phyloP scores from a whole-genome alignment of 2,329 filamentous ascomycete species.

The Sporothrix protearum region DNA sequence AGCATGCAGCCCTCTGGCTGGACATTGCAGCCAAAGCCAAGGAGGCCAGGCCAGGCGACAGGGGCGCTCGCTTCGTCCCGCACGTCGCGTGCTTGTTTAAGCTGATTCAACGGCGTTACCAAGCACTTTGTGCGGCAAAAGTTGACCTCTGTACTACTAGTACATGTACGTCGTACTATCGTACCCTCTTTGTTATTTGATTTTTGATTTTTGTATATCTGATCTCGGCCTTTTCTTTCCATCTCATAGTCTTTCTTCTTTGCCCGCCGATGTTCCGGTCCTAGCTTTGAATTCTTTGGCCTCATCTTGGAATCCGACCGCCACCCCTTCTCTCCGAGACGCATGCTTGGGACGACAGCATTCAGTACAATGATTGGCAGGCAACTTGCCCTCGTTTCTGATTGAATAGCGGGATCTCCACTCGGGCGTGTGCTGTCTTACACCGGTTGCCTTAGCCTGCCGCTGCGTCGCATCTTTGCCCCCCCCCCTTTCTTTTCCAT shows the following conservation, averaged over 20 bases:
- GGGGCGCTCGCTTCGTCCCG: conserved; percentile 10
- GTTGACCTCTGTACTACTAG: neutral
- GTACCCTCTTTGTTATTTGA: neutral
- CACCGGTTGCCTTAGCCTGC: conserved; percentile 22
- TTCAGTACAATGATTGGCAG: conserved; percentile 23
- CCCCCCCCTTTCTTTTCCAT: neutral
- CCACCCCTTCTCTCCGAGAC: neutral
- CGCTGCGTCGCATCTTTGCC: conserved; percentile 4
- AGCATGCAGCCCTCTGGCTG: neutral
- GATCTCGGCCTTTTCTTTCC: neutral
- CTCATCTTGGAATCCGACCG: neutral
- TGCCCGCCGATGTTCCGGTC: neutral
- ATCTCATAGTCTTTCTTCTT: neutral
- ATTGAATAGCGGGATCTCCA: conserved; percentile 10
- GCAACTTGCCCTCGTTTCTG: conserved; percentile 22
- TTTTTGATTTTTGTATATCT: neutral
- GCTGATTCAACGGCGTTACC: neutral
- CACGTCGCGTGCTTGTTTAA: conserved; percentile 10
- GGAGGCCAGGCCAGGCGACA: neutral
- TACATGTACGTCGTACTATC: neutral
- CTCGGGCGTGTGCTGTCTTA: conserved; percentile 16
- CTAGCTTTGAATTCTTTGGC: neutral
- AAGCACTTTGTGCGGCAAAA: neutral
- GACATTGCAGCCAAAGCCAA: neutral
- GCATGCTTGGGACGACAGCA: conserved; percentile 2